Base-by-base conservation (phyloP, 371 early-diverging fungal genomes). In the Mucor ambiguus region DNA sequence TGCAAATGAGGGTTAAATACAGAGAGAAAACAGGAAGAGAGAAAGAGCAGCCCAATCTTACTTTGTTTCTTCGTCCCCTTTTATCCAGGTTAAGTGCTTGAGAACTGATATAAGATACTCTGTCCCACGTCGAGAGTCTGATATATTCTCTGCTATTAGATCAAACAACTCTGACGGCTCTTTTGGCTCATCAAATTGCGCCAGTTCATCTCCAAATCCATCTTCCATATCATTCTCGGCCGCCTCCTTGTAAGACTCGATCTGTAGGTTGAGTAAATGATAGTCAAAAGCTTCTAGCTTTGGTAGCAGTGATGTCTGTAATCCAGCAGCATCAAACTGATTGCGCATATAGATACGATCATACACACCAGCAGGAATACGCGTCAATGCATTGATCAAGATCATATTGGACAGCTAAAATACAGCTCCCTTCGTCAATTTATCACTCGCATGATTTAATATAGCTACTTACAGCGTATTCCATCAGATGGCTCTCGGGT, bases 301-400 rank as follows among this genome's bases (percentile, higher is more conserved):
- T 9, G 78, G 86, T 82, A 82, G 43, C 12, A 82, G 63, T 3
- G 69, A 64, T 24, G 71, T 43, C 55, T 76, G 72, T 46, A 94
- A 62, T 0, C 93, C 93, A 64, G 88, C 86, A 0, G 87, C 85
- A 22, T 87, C 82, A 54, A 95, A 70, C 67, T 93, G 91, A 64
- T 88, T 90, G 59, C 95, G 80, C 58, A 93, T 77, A 63, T 93
- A 89, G 44, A 91, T 86, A 37, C 95, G 86, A 43, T 87, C 67
- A 46, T 91, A 87, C 9, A 90, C 83, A 41, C 91, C 89, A 35
- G 87, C 81, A 4, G 89, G 88, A 4, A 91, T 87, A 62, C 85
- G 87, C 1, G 92, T 86, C 0, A 95, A 66, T 1, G 91, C 87
- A 70, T 95, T 95, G 63, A 95, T 81, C 43, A 95, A 78, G 20